A percentile compares a stretch with the other conserved stretches of the same genome.
These are phyloP conservation scores for Aechmea fasciata DNA, from an alignment of 176 grass and related monocot species.

Conservation along the genomic window DNA sequence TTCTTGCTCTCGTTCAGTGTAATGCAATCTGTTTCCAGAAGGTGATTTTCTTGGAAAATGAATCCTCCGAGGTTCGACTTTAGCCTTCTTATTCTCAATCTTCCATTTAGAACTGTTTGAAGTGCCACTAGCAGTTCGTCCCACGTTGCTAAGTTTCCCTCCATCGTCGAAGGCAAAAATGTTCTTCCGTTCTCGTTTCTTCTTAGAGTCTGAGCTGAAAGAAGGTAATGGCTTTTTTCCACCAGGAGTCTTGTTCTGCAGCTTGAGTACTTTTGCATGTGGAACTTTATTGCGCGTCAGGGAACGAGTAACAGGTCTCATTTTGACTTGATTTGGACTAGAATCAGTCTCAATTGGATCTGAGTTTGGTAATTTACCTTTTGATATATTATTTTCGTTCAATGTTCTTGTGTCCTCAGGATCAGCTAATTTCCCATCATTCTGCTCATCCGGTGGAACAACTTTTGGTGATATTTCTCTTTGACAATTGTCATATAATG, in stretches of 20 bases:
- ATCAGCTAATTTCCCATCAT: neutral
- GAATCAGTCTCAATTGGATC: constrained; percentile 85
- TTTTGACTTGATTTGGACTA: constrained; percentile 50
- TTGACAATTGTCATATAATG: constrained; percentile 6
- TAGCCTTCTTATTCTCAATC: constrained; percentile 18
- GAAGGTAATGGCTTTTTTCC: constrained; percentile 60
- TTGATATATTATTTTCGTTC: neutral
- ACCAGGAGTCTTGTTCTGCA: constrained; percentile 27
- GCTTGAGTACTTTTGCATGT: constrained; percentile 20
- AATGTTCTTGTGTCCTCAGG: neutral
- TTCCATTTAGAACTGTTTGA: constrained; percentile 35
- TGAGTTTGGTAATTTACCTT: constrained; percentile 28
- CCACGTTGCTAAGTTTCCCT: constrained; percentile 24
- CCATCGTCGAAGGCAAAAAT: constrained; percentile 43
- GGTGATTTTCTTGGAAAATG: constrained; percentile 28
- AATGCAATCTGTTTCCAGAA: constrained; percentile 15
- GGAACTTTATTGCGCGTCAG: constrained; percentile 35
- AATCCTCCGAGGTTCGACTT: constrained; percentile 25
- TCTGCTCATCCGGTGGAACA: neutral
- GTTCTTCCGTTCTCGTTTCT: constrained; percentile 28
- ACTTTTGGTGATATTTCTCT: constrained; percentile 16
- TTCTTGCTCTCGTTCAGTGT: constrained; percentile 29
- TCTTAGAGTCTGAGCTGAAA: constrained; percentile 38
- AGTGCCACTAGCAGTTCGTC: constrained; percentile 22
- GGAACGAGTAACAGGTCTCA: constrained; percentile 51